Conservation (phyloP, 305 asterid species). For the Fraxinus xanthoxyloides region DNA sequence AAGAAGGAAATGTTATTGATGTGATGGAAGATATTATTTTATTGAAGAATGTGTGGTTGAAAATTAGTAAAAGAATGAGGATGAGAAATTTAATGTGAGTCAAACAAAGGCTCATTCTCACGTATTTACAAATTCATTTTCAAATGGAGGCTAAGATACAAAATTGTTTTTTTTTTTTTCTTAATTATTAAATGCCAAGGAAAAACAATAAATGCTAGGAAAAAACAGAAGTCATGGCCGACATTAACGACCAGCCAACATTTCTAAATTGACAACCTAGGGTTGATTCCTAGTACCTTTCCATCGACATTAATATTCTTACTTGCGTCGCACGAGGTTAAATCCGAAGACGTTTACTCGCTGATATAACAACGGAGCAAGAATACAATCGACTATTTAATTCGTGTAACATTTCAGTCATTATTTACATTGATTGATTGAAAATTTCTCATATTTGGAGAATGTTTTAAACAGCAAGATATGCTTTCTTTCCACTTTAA, state of each 20-base stretch:
- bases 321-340: neutral
- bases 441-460: neutral
- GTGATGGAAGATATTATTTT: too few relatives aligned
- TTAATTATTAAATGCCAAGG: neutral
- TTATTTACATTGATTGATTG: too few relatives aligned
- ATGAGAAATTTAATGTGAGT: too few relatives aligned
- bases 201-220: neutral
- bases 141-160: neutral
- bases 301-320: neutral
- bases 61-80: too few relatives aligned
- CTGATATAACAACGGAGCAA: neutral
- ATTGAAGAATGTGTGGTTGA: too few relatives aligned
- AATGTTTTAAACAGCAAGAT: too few relatives aligned
- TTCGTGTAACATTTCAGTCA: neutral
- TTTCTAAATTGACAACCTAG: neutral
- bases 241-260: neutral
- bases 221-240: neutral
- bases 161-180: neutral
- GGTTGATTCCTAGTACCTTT: neutral
- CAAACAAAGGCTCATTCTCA: too few relatives aligned
- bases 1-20: too few relatives aligned
- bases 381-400: neutral
- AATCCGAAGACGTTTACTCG: neutral
- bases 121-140: neutral
- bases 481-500: neutral